A percentile compares a stretch with the other conserved stretches of the same genome.
phyloP scores from a whole-genome alignment of 352 stramenopile species.

The Phytophthora megakarya region DNA sequence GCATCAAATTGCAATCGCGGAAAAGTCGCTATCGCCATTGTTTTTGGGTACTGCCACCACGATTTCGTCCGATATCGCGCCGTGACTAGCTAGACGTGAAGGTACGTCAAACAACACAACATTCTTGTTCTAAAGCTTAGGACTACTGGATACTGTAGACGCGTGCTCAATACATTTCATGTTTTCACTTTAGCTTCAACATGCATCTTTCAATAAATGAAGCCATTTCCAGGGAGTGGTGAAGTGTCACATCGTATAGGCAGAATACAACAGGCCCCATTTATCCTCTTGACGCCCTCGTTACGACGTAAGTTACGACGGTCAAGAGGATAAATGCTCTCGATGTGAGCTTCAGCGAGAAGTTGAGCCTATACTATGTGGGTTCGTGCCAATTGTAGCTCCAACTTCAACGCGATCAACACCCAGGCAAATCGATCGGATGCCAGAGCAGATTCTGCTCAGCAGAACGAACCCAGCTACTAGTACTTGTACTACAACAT shows the following conservation, averaged over 20 bases:
- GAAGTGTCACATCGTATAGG: too few species aligned
- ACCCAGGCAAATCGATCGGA: conserved; percentile 6
- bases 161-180: neutral
- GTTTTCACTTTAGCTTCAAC: neutral
- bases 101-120: neutral
- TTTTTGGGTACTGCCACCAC: conserved; percentile 20
- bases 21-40: conserved; percentile 29
- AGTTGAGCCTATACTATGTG: conserved; percentile 12
- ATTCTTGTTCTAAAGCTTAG: too few species aligned
- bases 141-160: too few species aligned
- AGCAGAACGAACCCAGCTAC: neutral
- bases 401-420: conserved; percentile 26
- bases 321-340: conserved; percentile 12
- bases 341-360: conserved; percentile 17
- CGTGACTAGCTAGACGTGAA: neutral
- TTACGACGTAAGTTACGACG: neutral
- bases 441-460: neutral
- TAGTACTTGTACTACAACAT: too few species aligned
- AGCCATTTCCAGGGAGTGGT: too few species aligned
- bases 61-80: neutral
- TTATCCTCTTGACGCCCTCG: too few species aligned
- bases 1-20: conserved; percentile 30
- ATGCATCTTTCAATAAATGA: too few species aligned
- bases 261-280: too few species aligned
- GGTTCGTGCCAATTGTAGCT: conserved; percentile 26